Evolutionary conservation across 345 rosid genomes (phyloP).

Genomic region (Hypericum perforatum): DNA sequence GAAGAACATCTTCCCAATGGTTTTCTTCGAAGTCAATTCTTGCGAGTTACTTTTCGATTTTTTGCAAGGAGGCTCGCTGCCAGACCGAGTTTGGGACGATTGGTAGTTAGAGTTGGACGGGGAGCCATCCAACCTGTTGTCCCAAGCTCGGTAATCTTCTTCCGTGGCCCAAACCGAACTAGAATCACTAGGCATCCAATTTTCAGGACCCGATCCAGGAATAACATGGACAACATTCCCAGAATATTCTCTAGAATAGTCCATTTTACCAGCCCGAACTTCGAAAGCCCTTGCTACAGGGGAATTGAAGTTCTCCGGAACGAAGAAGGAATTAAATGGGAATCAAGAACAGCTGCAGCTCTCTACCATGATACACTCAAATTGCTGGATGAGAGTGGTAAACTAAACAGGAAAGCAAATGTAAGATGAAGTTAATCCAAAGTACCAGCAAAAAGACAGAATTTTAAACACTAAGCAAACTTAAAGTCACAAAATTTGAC

Average conservation of each 20-base stretch:
- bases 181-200: conserved; percentile 58
- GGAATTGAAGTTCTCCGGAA: background rate
- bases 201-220: conserved; percentile 38
- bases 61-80: conserved; percentile 51
- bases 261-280: conserved; percentile 30
- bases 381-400: too few relatives aligned
- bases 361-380: too few relatives aligned
- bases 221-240: conserved; percentile 60
- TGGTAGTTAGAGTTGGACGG: conserved; percentile 42
- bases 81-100: conserved; percentile 34
- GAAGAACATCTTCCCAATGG: conserved; percentile 71
- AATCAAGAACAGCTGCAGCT: background rate
- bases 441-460: too few relatives aligned
- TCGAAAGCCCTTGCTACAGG: background rate
- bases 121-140: conserved; percentile 25
- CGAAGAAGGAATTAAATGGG: background rate
- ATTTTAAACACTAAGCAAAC: too few relatives aligned
- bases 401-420: too few relatives aligned
- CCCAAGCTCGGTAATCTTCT: conserved; percentile 74
- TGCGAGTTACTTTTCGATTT: conserved; percentile 40
- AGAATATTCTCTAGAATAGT: conserved; percentile 33
- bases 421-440: too few relatives aligned
- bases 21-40: conserved; percentile 42
- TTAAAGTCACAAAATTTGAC: conserved; percentile 1
- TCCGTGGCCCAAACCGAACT: conserved; percentile 75